Conservation (phyloP, 495 filamentous ascomycete species). For the Aspergillus bridgeri region DNA sequence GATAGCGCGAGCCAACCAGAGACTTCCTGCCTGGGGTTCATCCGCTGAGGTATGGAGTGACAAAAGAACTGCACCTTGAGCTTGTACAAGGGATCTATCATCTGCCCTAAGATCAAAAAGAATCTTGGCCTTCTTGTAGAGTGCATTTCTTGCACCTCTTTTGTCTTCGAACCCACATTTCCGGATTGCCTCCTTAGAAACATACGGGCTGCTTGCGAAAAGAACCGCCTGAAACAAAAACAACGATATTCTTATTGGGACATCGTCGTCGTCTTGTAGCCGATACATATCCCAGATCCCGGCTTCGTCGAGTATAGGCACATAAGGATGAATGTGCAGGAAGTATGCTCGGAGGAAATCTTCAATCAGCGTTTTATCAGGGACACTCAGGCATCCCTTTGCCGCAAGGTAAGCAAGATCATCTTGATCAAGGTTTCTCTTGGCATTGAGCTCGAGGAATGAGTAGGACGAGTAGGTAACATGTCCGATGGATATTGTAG, state of each 20-base stretch:
- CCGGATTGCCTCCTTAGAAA: slow-evolving; percentile 36
- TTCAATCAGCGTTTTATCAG: slow-evolving; percentile 32
- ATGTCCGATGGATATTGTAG: slow-evolving; percentile 7
- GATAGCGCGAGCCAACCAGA: slow-evolving; percentile 46
- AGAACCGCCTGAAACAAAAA: slow-evolving; percentile 49
- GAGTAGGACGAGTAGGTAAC: slow-evolving; percentile 27
- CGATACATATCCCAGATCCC: slow-evolving; percentile 45
- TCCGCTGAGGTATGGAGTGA: slow-evolving; percentile 34
- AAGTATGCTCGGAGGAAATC: slow-evolving; percentile 49
- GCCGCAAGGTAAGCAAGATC: slow-evolving; percentile 42
- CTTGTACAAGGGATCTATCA: slow-evolving; percentile 27
- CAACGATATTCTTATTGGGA: slow-evolving; percentile 33
- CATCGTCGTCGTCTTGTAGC: background rate
- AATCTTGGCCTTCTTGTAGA: slow-evolving; percentile 43
- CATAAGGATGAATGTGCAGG: slow-evolving; percentile 42
- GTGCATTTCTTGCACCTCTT: slow-evolving; percentile 36
- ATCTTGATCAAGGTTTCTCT: slow-evolving; percentile 37
- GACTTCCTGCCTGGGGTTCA: slow-evolving; percentile 41
- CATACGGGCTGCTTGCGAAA: slow-evolving; percentile 46
- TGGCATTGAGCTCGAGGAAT: slow-evolving; percentile 34
- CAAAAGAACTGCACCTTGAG: slow-evolving; percentile 45
- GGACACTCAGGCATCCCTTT: slow-evolving; percentile 42
- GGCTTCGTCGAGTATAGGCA: slow-evolving; percentile 46
- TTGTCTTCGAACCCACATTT: slow-evolving; percentile 42
- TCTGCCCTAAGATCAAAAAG: slow-evolving; percentile 31